Evolutionary conservation across 192 early-diverging fungal species (phyloP), one percentile per base, ranked within the genome.

Genomic region (Podochytrium sp.): DNA sequence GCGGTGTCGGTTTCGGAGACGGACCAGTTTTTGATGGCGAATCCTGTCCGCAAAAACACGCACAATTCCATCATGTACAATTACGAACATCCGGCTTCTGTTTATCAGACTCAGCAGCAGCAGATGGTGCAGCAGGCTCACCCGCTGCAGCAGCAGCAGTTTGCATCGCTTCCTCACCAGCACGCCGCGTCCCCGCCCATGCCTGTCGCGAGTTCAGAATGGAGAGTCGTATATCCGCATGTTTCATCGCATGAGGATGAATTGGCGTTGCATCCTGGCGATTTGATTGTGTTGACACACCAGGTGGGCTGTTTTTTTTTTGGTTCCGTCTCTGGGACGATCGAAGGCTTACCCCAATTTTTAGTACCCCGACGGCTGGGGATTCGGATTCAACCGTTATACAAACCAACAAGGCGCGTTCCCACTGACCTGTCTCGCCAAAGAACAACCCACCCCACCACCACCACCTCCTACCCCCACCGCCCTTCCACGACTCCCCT

Each of bases 291-390:
- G 5, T 1, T 65, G 10, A 65, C 35, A 20, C 63, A 65, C 35
- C 29, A 65, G n/a, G n/a, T n/a, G n/a, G n/a, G n/a, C n/a, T n/a
- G n/a, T n/a, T n/a, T n/a, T n/a, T n/a, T n/a, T n/a, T n/a, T n/a
- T n/a, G n/a, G n/a, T n/a, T n/a, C n/a, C n/a, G n/a, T n/a, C n/a
- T n/a, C n/a, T n/a, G n/a, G n/a, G n/a, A n/a, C n/a, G n/a, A n/a
- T 85, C 34, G 79, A 81, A 37, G 62, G 73, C 59, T 71, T 64
- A n/a, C n/a, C n/a, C n/a, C n/a, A n/a, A n/a, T n/a, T n/a, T n/a
- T n/a, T n/a, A n/a, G 42, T 86, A 83, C 57, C 79, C 83, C 34
- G 75, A 81, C 59, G 80, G 80, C 12, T 81, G 80, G 80, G 78
- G 52, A 3, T 65, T 65, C 47, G 70, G 78, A 23, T 41, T 51